Conservation (phyloP, 495 filamentous ascomycete species). For the Penicillium steckii region DNA sequence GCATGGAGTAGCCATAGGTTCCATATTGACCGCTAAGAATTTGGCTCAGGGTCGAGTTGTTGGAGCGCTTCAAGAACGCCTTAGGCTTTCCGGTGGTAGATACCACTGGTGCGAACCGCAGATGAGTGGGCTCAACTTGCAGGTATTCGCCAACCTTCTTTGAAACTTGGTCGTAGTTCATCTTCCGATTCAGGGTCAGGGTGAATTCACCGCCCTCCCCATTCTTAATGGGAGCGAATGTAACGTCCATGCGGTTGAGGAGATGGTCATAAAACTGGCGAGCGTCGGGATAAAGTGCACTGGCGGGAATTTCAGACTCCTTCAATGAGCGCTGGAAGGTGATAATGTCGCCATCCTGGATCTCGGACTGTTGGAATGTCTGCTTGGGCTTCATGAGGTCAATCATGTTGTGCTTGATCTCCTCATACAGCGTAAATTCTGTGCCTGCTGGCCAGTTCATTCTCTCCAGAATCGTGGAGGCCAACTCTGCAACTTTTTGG, state of each 20-base stretch:
- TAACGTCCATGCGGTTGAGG: conserved; percentile 72
- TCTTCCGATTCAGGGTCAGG: conserved; percentile 77
- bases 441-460: conserved; percentile 81
- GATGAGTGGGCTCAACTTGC: conserved; percentile 75
- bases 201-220: conserved; percentile 59
- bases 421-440: conserved; percentile 76
- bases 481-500: conserved; percentile 85
- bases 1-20: conserved; percentile 62
- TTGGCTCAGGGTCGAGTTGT: conserved; percentile 60
- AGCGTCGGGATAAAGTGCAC: conserved; percentile 60
- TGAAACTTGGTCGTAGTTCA: conserved; percentile 85
- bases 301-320: conserved; percentile 56
- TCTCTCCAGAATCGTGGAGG: conserved; percentile 70
- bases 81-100: conserved; percentile 71
- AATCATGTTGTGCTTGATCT: conserved; percentile 98
- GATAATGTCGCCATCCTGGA: conserved; percentile 96
- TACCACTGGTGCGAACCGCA: conserved; percentile 86
- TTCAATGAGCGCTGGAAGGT: conserved; percentile 76
- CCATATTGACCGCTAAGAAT: conserved; percentile 70
- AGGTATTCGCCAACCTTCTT: conserved; percentile 83
- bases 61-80: conserved; percentile 67
- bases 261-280: conserved; percentile 91
- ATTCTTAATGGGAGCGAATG: conserved; percentile 39
- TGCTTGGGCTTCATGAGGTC: conserved; percentile 89
- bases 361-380: conserved; percentile 83